These are phyloP conservation scores for Protostelium mycophagum DNA, from an alignment of 78 protist species.

Conservation along the genomic window DNA sequence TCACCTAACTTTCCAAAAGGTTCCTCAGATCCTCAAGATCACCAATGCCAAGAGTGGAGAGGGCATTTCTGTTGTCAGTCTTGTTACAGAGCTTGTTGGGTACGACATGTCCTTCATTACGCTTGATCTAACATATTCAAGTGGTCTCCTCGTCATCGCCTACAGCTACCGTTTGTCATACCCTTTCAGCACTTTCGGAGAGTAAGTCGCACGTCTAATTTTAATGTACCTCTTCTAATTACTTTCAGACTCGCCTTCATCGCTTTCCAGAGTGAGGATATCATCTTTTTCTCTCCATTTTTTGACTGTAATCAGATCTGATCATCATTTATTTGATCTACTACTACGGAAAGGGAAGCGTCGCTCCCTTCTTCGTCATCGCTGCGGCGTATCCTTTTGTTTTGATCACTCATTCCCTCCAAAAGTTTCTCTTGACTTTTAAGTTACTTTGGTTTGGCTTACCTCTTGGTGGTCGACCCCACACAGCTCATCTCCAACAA, in stretches of 20 bases:
- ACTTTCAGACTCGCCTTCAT: neutral
- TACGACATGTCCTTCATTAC: neutral
- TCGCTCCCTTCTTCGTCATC: neutral
- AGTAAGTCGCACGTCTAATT: neutral
- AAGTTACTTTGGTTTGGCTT: neutral
- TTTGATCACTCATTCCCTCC: neutral
- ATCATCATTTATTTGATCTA: neutral
- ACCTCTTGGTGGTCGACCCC: neutral
- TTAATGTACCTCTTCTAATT: neutral
- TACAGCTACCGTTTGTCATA: conserved; percentile 2
- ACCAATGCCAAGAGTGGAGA: conserved; percentile 22
- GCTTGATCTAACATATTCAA: neutral
- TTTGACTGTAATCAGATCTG: neutral
- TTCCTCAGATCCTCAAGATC: conserved; percentile 82
- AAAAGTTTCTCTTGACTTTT: neutral
- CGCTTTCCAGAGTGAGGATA: neutral
- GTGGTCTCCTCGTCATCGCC: neutral
- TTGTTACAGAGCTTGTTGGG: conserved; percentile 46
- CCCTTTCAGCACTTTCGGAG: neutral
- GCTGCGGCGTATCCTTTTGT: neutral
- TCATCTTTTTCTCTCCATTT: neutral
- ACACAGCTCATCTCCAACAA: neutral
- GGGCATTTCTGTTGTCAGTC: conserved; percentile 39
- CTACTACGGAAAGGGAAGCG: neutral
- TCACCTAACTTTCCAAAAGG: too few species aligned